Conservation (phyloP, 176 grass and related monocot genomes). For the Tillandsia leiboldiana region DNA sequence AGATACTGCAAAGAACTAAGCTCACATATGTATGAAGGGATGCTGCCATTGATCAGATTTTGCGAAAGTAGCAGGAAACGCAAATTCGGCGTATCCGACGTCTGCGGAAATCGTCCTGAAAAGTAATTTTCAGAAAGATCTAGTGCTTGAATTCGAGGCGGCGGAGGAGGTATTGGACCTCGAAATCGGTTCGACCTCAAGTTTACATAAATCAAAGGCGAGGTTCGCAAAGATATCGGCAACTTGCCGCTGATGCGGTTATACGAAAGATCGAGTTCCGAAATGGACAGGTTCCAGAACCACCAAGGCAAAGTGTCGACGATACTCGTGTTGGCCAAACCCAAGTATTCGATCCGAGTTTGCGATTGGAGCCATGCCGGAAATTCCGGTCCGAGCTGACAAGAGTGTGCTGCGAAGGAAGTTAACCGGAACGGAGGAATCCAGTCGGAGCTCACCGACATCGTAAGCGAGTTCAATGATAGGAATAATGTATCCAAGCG, state of each 20-base stretch:
- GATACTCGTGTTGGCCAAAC: slow-evolving; percentile 14
- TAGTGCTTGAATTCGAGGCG: background rate
- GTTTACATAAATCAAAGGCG: background rate
- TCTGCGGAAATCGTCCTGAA: background rate
- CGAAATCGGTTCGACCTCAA: background rate
- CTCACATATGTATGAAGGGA: background rate
- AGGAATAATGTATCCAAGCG: background rate
- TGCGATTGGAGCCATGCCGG: slow-evolving; percentile 26
- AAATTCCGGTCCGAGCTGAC: slow-evolving; percentile 20
- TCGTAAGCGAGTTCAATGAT: background rate
- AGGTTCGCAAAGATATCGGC: background rate
- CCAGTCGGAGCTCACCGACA: background rate
- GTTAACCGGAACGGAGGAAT: slow-evolving; percentile 10
- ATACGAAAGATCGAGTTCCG: background rate
- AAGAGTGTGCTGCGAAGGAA: background rate
- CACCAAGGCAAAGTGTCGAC: slow-evolving; percentile 13
- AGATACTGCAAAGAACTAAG: background rate
- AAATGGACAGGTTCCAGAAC: slow-evolving; percentile 27
- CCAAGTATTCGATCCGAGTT: background rate
- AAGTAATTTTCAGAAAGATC: background rate
- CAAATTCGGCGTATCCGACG: too few species aligned
- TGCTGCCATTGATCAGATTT: slow-evolving; percentile 8
- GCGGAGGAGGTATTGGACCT: background rate
- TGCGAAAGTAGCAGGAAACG: background rate
- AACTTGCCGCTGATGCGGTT: background rate